A percentile compares a stretch with the other conserved stretches of the same genome.
Conservation (phyloP, 805 yeast genomes). For the Komagataella ulmi region DNA sequence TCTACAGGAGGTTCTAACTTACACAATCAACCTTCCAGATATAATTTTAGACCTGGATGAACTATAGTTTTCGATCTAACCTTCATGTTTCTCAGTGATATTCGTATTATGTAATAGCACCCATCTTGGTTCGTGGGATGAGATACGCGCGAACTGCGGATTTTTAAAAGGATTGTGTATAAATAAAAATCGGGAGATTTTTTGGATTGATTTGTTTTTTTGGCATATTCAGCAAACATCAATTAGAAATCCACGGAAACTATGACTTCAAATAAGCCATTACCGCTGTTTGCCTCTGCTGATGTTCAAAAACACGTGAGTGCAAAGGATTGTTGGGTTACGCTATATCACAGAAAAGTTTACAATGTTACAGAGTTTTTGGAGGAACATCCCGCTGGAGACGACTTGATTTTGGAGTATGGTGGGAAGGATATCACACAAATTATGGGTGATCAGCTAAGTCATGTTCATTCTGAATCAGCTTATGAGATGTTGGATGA, state of each 20-base stretch:
- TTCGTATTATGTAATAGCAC: not conserved
- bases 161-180: not conserved
- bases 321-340: slow-evolving; percentile 61
- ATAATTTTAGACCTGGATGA: not conserved
- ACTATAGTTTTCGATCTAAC: not conserved
- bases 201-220: not conserved
- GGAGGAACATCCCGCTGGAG: slow-evolving; percentile 65
- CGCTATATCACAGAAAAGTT: slow-evolving; percentile 65
- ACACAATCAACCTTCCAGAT: not conserved
- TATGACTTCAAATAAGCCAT: not conserved
- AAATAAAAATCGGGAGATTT: not conserved
- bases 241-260: not conserved
- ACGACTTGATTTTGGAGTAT: slow-evolving; percentile 39
- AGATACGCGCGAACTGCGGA: not conserved
- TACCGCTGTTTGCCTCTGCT: not conserved
- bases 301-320: slow-evolving; percentile 28
- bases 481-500: slow-evolving; percentile 89
- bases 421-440: slow-evolving; percentile 57
- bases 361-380: slow-evolving; percentile 70
- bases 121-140: not conserved
- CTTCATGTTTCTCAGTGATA: not conserved
- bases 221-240: not conserved
- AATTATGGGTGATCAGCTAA: slow-evolving; percentile 54
- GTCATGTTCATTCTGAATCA: slow-evolving; percentile 74
- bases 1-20: not conserved